Conservation (phyloP, 495 filamentous ascomycete species). For the Xylaria intraflava region DNA sequence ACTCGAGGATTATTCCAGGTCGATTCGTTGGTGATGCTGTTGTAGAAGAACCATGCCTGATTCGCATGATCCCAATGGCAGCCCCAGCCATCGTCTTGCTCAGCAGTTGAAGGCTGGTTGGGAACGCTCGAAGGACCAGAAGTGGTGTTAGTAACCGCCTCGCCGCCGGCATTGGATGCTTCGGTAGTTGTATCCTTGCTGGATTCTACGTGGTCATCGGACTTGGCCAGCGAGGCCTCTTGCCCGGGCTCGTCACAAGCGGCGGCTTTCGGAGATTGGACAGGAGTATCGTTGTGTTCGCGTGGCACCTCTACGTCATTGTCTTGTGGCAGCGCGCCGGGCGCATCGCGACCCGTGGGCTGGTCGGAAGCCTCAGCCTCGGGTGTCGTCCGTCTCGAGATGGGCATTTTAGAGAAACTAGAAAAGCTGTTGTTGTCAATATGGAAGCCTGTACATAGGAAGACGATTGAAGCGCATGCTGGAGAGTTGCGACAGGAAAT, state of each 20-base stretch:
- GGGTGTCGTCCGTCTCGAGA: background rate
- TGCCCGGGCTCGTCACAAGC: background rate
- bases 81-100: slow-evolving; percentile 79
- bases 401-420: background rate
- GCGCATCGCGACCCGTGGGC: background rate
- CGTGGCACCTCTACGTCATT: background rate
- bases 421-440: background rate
- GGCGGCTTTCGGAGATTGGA: background rate
- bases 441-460: background rate
- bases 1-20: slow-evolving; percentile 92
- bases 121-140: slow-evolving; percentile 35
- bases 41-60: slow-evolving; percentile 82
- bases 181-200: slow-evolving; percentile 26
- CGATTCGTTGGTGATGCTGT: slow-evolving; percentile 65
- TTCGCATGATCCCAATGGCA: slow-evolving; percentile 70
- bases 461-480: slow-evolving; percentile 1
- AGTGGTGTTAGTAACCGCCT: slow-evolving; percentile 1
- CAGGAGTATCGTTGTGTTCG: background rate
- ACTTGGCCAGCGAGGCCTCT: background rate
- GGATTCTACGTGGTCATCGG: slow-evolving; percentile 13
- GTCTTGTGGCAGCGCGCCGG: background rate
- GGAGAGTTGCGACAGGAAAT: background rate
- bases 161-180: background rate
- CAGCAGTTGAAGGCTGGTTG: slow-evolving; percentile 30
- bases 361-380: background rate